Evolutionary conservation across 345 rosid species (phyloP).

Genomic region (Eucalyptus globulus): DNA sequence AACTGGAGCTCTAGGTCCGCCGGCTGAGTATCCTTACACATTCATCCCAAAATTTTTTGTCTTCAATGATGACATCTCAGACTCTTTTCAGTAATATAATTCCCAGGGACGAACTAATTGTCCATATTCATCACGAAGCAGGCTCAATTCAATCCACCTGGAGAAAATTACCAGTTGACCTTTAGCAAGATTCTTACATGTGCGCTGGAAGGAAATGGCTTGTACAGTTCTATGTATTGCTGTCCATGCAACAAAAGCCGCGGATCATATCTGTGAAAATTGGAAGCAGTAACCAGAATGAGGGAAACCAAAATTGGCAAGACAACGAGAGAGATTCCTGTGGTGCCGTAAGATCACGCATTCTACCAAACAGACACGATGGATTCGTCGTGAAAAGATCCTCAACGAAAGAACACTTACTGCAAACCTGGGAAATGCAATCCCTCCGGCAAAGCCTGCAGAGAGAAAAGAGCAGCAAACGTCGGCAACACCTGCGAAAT

Average conservation of each 20-base stretch:
- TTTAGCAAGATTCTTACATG: constrained; percentile 28
- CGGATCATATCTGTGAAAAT: constrained; percentile 44
- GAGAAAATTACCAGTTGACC: background rate
- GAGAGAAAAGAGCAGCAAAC: constrained; percentile 47
- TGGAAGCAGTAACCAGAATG: background rate
- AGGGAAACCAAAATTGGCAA: background rate
- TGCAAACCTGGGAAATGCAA: constrained; percentile 37
- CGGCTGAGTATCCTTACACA: background rate
- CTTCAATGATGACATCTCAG: background rate
- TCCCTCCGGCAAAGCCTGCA: constrained; percentile 8
- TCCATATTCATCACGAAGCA: background rate
- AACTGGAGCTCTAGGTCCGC: background rate
- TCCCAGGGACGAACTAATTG: background rate
- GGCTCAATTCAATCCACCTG: background rate
- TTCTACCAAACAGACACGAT: background rate
- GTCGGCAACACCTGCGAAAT: constrained; percentile 71
- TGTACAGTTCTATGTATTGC: constrained; percentile 74
- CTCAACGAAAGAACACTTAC: constrained; percentile 21
- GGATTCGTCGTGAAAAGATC: background rate
- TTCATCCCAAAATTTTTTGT: background rate
- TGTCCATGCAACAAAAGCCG: constrained; percentile 81
- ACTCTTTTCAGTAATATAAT: background rate
- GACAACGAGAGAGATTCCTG: background rate
- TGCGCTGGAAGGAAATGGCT: constrained; percentile 63
- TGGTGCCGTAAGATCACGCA: background rate